Base-by-base conservation (phyloP, 257 asterid species). In the Lavandula angustifolia region DNA sequence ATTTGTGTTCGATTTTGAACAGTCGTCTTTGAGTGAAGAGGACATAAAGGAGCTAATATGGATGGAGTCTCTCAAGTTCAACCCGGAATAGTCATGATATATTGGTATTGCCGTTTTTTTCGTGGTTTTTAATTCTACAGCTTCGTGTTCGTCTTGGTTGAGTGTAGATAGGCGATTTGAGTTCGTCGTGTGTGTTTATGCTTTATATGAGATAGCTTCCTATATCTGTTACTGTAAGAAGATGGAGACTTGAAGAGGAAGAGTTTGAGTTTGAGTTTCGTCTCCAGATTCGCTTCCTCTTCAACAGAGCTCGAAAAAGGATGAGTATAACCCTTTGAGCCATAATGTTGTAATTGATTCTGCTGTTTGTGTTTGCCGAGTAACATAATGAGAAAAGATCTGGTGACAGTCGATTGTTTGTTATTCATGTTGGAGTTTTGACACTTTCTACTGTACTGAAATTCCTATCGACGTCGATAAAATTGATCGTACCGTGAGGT, bases 11-110 rank as follows among this genome's bases (percentile, higher is more conserved):
- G 96, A 91, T 77, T 91, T 91, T 29, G 97, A 91, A 68, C 95
- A 85, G 64, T 65, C 91, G 9, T 79, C 87, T 33, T 73, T 91
- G 69, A 81, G 77, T 4, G 97, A 91, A 81, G 96, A 91, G 13
- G 96, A 91, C 59, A 88, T 91, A 57, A 91, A 78, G 79, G 96
- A 91, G 67, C 87, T 91, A 59, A 87, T 91, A 75, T 84, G 92
- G 96, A 81, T 37, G 50, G 97, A 91, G 76, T 79, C 95, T 54
- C 76, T 87, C 44, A 81, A 78, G 60, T 85, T 82, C 84, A 84
- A 84, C 73, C 91, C 91, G 2, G 89, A 85, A 62, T 79, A 80
- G 72, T 53, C 44, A 27, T n/a, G 46, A 5, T 5, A 12, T 48
- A 33, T n/a, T n/a, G 35, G 17, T 27, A 13, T 41, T 60, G 56